Percentiles rank a stretch among this genome's conserved stretches.
Evolutionary conservation across 164 flowering plant species (phyloP).

Genomic region (Saururus chinensis): DNA sequence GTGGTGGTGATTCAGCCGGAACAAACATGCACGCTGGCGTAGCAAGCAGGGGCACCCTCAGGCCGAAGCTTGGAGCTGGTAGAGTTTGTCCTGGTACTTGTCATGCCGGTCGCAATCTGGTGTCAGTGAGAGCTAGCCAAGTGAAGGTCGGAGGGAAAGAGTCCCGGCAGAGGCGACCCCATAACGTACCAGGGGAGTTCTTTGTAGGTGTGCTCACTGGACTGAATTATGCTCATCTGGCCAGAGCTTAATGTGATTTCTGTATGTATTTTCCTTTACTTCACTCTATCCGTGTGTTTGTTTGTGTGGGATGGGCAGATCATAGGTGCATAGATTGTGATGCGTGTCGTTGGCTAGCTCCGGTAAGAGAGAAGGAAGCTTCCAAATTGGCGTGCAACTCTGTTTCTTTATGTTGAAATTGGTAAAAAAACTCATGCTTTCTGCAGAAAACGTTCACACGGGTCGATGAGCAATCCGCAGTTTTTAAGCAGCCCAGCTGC

Average conservation of each 20-base stretch:
- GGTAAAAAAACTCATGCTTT: not conserved
- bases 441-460: constrained; percentile 30
- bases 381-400: not conserved
- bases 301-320: constrained; percentile 21
- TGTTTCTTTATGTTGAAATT: not conserved
- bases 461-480: constrained; percentile 40
- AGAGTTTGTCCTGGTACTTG: not conserved
- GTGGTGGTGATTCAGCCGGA: too few species aligned
- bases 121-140: constrained; percentile 3
- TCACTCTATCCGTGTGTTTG: too few species aligned
- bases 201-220: constrained; percentile 23
- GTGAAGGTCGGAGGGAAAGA: not conserved
- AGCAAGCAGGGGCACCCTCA: not conserved
- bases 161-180: constrained; percentile 26
- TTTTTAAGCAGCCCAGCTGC: constrained; percentile 34
- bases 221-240: too few species aligned
- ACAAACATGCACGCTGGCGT: too few species aligned
- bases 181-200: constrained; percentile 42
- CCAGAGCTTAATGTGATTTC: not conserved
- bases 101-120: not conserved
- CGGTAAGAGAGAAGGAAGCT: too few species aligned
- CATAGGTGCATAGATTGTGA: constrained; percentile 54
- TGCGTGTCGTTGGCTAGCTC: constrained; percentile 62
- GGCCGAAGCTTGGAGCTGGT: not conserved
- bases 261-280: not conserved